Percentiles rank a stretch among this genome's conserved stretches.
phyloP scores from a whole-genome alignment of 2,329 filamentous ascomycete genomes.

The Dactylonectria estremocensis region DNA sequence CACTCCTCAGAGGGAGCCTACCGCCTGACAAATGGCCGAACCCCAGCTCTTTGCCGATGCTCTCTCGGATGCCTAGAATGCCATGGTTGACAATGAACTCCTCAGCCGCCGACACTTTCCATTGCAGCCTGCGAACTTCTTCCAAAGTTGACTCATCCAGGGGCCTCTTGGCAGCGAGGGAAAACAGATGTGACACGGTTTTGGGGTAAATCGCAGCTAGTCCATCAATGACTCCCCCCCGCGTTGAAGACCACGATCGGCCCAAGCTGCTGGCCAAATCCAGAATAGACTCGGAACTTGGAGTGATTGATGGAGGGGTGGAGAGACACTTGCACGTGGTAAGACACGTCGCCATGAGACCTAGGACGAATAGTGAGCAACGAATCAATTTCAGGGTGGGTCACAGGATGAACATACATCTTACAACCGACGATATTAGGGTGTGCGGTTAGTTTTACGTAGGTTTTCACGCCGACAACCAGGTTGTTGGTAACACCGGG shows the following conservation, averaged over 20 bases:
- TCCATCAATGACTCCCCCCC: slow-evolving; percentile 77
- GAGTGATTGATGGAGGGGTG: slow-evolving; percentile 71
- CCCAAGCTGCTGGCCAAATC: slow-evolving; percentile 75
- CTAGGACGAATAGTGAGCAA: slow-evolving; percentile 60
- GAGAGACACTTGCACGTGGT: slow-evolving; percentile 72
- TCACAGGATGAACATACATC: slow-evolving; percentile 75
- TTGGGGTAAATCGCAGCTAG: slow-evolving; percentile 76
- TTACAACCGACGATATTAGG: slow-evolving; percentile 79
- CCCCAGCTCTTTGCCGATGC: slow-evolving; percentile 68
- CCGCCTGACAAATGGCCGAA: slow-evolving; percentile 72
- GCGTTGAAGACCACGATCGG: slow-evolving; percentile 75
- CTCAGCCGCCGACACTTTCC: slow-evolving; percentile 72
- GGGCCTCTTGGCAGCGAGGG: slow-evolving; percentile 57
- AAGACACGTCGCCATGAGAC: slow-evolving; percentile 75
- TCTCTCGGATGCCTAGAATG: slow-evolving; percentile 76
- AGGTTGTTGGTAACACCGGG: slow-evolving; percentile 77
- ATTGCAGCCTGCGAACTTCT: slow-evolving; percentile 73
- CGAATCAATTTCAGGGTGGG: neutral
- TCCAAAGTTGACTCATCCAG: slow-evolving; percentile 60
- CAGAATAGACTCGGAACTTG: slow-evolving; percentile 73
- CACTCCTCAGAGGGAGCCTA: slow-evolving; percentile 70
- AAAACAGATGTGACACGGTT: slow-evolving; percentile 71
- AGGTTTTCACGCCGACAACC: slow-evolving; percentile 69
- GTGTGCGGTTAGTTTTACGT: slow-evolving; percentile 70
- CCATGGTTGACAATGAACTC: slow-evolving; percentile 74